Evolutionary conservation across 345 rosid genomes (phyloP).

Genomic region (Turritis glabra): DNA sequence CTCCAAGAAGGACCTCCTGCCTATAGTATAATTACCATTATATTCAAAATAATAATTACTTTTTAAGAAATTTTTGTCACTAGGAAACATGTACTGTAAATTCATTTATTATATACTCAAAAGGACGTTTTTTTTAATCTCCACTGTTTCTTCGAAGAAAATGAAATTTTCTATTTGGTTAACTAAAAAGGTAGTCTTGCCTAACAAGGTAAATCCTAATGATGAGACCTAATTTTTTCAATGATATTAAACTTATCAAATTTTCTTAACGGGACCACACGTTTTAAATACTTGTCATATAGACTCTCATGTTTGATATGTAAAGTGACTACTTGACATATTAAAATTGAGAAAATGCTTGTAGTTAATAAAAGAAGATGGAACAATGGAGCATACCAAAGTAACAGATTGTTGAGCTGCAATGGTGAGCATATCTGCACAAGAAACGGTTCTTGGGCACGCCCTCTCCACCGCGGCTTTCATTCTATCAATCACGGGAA

Average conservation of each 20-base stretch:
- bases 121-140: not conserved
- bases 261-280: slow-evolving; percentile 11
- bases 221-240: not conserved
- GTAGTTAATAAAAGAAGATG: not conserved
- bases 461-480: slow-evolving; percentile 54
- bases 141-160: not conserved
- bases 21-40: slow-evolving; percentile 4
- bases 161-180: not conserved
- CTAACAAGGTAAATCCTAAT: not conserved
- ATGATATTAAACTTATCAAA: not conserved
- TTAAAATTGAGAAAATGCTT: not conserved
- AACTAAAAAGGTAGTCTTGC: not conserved
- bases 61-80: not conserved
- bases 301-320: not conserved
- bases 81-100: not conserved
- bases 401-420: slow-evolving; percentile 69
- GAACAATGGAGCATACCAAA: slow-evolving; percentile 38
- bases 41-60: not conserved
- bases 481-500: slow-evolving; percentile 58
- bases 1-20: slow-evolving; percentile 43
- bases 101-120: not conserved
- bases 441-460: slow-evolving; percentile 62
- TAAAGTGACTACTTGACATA: not conserved
- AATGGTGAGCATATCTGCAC: slow-evolving; percentile 65
- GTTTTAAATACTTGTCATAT: not conserved